Percentiles rank a stretch among this genome's conserved stretches.
phyloP scores from a whole-genome alignment of 2,329 filamentous ascomycete species.

The Fusarium sp. region DNA sequence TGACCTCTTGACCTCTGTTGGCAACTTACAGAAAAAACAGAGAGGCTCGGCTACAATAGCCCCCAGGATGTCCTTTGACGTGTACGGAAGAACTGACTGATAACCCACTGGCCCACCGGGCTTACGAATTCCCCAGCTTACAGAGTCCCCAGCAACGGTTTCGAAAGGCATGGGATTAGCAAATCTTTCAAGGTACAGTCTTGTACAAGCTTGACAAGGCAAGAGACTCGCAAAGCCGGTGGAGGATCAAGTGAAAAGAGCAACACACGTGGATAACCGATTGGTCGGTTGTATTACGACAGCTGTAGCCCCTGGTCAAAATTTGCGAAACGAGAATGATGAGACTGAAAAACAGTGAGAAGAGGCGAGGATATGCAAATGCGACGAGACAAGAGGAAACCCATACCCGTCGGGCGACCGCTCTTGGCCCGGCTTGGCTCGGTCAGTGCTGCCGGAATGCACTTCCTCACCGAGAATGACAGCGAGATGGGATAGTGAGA shows the following conservation, averaged over 20 bases:
- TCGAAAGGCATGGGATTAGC: constrained; percentile 3
- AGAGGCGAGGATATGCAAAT: constrained; percentile 12
- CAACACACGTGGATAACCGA: constrained; percentile 40
- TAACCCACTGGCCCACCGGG: constrained; percentile 18
- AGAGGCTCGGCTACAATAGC: neutral
- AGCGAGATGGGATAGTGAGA: neutral
- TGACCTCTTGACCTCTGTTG: neutral
- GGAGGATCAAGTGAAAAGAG: constrained; percentile 9
- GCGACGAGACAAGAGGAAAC: constrained; percentile 19
- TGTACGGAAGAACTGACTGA: constrained; percentile 9
- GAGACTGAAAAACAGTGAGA: neutral
- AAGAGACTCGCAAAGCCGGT: constrained; percentile 12
- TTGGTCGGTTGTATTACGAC: constrained; percentile 24
- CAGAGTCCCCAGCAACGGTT: neutral
- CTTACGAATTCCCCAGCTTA: constrained; percentile 6
- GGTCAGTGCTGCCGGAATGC: constrained; percentile 17
- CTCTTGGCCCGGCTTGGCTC: constrained; percentile 27
- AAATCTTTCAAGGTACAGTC: constrained; percentile 11
- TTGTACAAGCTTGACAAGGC: neutral
- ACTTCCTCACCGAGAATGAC: constrained; percentile 26
- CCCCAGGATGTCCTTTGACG: constrained; percentile 3
- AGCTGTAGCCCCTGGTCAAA: constrained; percentile 24
- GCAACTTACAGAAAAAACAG: neutral
- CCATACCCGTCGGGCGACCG: constrained; percentile 13
- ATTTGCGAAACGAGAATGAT: constrained; percentile 21